Evolutionary conservation across 2,329 filamentous ascomycete genomes (phyloP).

Genomic region (Talaromyces funiculosus): DNA sequence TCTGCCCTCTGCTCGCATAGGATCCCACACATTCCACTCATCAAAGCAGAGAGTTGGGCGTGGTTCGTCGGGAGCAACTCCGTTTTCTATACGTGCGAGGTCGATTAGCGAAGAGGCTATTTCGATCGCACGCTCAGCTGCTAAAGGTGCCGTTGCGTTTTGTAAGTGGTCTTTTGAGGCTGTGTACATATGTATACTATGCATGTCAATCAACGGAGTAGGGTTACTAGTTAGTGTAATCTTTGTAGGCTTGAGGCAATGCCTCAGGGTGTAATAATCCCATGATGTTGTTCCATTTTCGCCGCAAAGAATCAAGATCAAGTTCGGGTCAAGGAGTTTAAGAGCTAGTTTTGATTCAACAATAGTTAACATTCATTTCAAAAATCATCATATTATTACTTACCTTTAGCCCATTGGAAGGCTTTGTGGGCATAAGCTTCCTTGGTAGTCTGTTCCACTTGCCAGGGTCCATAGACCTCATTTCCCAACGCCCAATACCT

Average conservation of each 20-base stretch:
- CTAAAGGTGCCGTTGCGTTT: conserved; percentile 59
- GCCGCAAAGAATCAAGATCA: conserved; percentile 69
- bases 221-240: conserved; percentile 36
- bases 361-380: background rate
- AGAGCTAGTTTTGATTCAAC: conserved; percentile 23
- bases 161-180: conserved; percentile 50
- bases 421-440: conserved; percentile 55
- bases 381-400: background rate
- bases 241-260: conserved; percentile 54
- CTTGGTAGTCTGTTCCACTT: conserved; percentile 55
- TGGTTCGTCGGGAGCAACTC: conserved; percentile 50
- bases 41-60: conserved; percentile 72
- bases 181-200: conserved; percentile 75
- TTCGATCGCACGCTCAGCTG: conserved; percentile 68
- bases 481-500: conserved; percentile 87
- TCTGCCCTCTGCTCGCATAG: conserved; percentile 63
- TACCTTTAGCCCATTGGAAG: conserved; percentile 54
- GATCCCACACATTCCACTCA: conserved; percentile 82
- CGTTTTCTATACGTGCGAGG: conserved; percentile 65
- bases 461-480: conserved; percentile 58
- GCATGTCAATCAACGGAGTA: conserved; percentile 63
- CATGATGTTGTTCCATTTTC: conserved; percentile 63
- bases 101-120: conserved; percentile 65
- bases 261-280: conserved; percentile 68
- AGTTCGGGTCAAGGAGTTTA: conserved; percentile 54